phyloP scores from a whole-genome alignment of 257 asterid genomes.

The Solanum lignicaule region DNA sequence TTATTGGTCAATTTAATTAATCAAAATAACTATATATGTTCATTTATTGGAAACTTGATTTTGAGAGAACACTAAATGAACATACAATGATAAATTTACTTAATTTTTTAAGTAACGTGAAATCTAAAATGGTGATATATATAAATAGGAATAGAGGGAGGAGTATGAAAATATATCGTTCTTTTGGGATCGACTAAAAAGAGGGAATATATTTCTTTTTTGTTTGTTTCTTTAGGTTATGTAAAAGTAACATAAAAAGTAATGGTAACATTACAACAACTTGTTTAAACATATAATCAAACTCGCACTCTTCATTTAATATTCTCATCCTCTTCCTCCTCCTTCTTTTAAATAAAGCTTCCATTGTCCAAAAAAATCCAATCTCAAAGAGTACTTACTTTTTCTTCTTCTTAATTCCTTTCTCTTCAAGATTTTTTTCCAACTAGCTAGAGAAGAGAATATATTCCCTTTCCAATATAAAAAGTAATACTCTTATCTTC shows the following conservation, averaged over 20 bases:
- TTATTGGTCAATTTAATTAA: background rate
- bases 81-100: too few relatives aligned
- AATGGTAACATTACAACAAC: background rate
- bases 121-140: too few relatives aligned
- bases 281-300: background rate
- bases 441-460: slow-evolving; percentile 2
- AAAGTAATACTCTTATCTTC: background rate
- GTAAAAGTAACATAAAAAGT: background rate
- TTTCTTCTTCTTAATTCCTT: background rate
- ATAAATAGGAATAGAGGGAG: background rate
- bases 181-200: background rate
- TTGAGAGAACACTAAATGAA: background rate
- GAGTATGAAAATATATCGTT: background rate
- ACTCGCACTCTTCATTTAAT: background rate
- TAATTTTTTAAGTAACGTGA: too few relatives aligned
- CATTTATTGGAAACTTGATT: too few relatives aligned
- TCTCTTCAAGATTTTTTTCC: slow-evolving; percentile 7
- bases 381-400: background rate
- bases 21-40: background rate
- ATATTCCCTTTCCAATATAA: slow-evolving; percentile 3
- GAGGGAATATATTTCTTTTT: background rate
- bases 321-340: background rate
- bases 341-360: slow-evolving; percentile 4
- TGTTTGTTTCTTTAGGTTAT: background rate
- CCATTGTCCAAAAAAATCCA: background rate